Base-by-base conservation (phyloP, 2,329 filamentous ascomycete genomes). In the Alternaria triticina region DNA sequence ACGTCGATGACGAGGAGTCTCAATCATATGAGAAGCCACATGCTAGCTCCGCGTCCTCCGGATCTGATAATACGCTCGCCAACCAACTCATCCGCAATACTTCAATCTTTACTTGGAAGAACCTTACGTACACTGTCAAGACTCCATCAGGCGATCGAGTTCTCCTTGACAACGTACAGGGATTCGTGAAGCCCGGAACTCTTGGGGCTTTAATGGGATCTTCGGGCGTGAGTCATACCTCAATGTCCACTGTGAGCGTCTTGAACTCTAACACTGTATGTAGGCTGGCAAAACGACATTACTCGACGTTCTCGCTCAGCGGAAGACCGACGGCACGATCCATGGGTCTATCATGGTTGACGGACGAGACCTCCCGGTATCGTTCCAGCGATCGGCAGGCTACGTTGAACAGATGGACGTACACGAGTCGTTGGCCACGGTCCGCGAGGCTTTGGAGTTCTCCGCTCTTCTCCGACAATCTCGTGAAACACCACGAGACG, bases 311-410 rank as follows among this genome's bases (percentile, higher is more conserved):
- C 59, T 77, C 7, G 94, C 94, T 28, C 90, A 90, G 63, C 89
- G 93, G 75, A 89, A 90, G 15, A 92, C 90, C 1, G 93, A 93
- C 87, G 93, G 94, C 79, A 89, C 95, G 17, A 91, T 96, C 40
- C 88, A 87, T 8, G 94, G 94, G 56, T 89, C 93, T 69, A 94
- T 96, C 88, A 27, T 82, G 91, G 89, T 93, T 17, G 89, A 93
- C 68, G 90, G 90, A 0, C 84, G 83, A n/a, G 88, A 86, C 20
- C 87, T 90, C 46, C 91, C 94, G 69, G 84, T 85, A 46, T 92
- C 90, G 0, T 96, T 96, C 85, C 92, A 96, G 79, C 89, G 93
- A 64, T 94, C 93, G 81, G 94, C 92, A 17, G 70, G 68, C 9
- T 70, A 70, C 30, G 59, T 59, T 0, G 85, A 89, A 72, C 88